Evolutionary conservation across 225 moss, liverwort and hornwort genomes (phyloP).

Genomic region (Antitrichia curtipendula): DNA sequence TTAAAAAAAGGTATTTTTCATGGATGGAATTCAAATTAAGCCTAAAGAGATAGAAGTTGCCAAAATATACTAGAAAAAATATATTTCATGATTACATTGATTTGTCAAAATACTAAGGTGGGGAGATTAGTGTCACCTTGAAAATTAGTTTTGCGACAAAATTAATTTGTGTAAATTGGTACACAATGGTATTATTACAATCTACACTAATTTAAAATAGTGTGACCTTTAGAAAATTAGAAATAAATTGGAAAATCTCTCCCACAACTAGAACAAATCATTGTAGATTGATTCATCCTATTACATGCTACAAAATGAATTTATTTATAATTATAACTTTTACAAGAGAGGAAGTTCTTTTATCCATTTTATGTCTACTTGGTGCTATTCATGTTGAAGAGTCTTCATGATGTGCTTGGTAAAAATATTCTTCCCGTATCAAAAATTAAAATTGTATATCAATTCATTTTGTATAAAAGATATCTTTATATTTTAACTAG

Average conservation of each 20-base stretch:
- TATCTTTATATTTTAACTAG: too few species aligned
- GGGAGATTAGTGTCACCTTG: not conserved
- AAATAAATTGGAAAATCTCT: not conserved
- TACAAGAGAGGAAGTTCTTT: accelerated
- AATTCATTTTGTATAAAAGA: not conserved
- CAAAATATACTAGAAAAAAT: not conserved
- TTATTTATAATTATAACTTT: not conserved
- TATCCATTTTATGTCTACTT: not conserved
- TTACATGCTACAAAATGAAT: not conserved
- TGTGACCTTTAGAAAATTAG: not conserved
- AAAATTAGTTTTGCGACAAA: not conserved
- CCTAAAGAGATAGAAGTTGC: not conserved
- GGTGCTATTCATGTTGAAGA: not conserved
- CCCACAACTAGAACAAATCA: not conserved
- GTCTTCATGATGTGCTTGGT: not conserved
- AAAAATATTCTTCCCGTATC: not conserved
- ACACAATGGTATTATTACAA: accelerated
- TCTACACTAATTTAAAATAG: not conserved
- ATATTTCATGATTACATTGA: not conserved
- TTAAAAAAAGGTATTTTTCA: not conserved
- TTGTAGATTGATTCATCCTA: not conserved
- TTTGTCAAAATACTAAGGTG: not conserved
- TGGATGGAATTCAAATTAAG: not conserved
- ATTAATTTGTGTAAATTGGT: not conserved
- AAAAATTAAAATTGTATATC: not conserved